phyloP scores from a whole-genome alignment of 2,329 filamentous ascomycete genomes.

The Helotiales sp. region DNA sequence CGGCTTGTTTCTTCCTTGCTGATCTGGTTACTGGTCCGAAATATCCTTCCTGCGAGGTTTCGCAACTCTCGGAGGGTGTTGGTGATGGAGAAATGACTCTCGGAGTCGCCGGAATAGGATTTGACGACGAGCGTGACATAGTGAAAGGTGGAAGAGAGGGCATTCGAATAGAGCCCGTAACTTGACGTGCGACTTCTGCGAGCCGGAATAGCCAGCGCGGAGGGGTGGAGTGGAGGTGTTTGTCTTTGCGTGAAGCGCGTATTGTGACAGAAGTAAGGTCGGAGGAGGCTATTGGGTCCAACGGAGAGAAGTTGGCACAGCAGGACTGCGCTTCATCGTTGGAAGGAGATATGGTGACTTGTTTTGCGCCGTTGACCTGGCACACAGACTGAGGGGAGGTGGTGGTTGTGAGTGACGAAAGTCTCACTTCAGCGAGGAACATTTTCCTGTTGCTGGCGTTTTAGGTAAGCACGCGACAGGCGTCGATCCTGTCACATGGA shows the following conservation, averaged over 20 bases:
- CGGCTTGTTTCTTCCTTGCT: constrained; percentile 63
- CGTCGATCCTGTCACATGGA: constrained; percentile 21
- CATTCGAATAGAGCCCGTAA: constrained; percentile 61
- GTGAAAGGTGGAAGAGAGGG: constrained; percentile 65
- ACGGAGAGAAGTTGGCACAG: constrained; percentile 57
- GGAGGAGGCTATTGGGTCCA: constrained; percentile 59
- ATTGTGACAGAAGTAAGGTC: constrained; percentile 36
- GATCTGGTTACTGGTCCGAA: constrained; percentile 80
- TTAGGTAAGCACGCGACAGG: constrained; percentile 25
- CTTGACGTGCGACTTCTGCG: constrained; percentile 53
- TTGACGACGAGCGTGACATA: constrained; percentile 40
- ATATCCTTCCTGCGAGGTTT: constrained; percentile 62
- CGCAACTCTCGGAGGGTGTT: constrained; percentile 64
- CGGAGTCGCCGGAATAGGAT: constrained; percentile 75
- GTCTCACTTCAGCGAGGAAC: constrained; percentile 3
- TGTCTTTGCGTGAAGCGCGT: constrained; percentile 56
- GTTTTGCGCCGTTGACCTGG: constrained; percentile 39
- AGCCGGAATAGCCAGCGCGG: constrained; percentile 54
- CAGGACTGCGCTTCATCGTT: constrained; percentile 62
- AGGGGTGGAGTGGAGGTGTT: constrained; percentile 52
- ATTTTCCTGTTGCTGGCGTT: constrained; percentile 8
- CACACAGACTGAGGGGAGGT: constrained; percentile 33
- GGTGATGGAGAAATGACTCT: constrained; percentile 91
- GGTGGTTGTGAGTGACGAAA: constrained; percentile 25
- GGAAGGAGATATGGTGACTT: constrained; percentile 42